Conservation (phyloP, 2,329 filamentous ascomycete genomes). For the Westerdykella sp. region DNA sequence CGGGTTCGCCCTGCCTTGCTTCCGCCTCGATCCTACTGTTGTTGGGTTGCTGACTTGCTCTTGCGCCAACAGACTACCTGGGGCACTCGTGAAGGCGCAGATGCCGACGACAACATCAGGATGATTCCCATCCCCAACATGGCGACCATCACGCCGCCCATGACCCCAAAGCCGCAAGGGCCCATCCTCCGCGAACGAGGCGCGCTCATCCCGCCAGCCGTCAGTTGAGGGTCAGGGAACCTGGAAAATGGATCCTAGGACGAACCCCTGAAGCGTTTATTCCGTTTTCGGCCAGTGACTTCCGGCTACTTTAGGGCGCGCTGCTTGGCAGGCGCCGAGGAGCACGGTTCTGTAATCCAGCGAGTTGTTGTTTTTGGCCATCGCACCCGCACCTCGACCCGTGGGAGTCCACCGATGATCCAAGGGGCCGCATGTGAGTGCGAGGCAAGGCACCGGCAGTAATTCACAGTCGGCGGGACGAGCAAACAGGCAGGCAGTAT, state of each 20-base stretch:
- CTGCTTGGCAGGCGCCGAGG: slow-evolving; percentile 17
- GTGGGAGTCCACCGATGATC: slow-evolving; percentile 6
- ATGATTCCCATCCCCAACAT: slow-evolving; percentile 34
- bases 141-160: slow-evolving; percentile 30
- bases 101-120: slow-evolving; percentile 55
- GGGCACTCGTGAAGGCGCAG: slow-evolving; percentile 89
- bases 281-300: slow-evolving; percentile 21
- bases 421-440: background rate
- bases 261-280: slow-evolving; percentile 6
- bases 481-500: background rate
- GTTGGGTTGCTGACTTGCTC: no score
- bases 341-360: slow-evolving; percentile 28
- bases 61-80: slow-evolving; percentile 67
- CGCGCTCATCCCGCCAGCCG: slow-evolving; percentile 17
- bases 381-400: slow-evolving; percentile 19
- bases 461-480: no score
- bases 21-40: no score
- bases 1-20: slow-evolving; percentile 1
- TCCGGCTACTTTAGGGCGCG: slow-evolving; percentile 14
- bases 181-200: slow-evolving; percentile 33
- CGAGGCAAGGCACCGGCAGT: background rate
- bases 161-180: slow-evolving; percentile 28
- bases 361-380: slow-evolving; percentile 18
- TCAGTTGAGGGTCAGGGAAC: slow-evolving; percentile 15
- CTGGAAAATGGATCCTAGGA: background rate